Base-by-base conservation (phyloP, 2,329 filamentous ascomycete species). In the Ampelomyces quisqualis region DNA sequence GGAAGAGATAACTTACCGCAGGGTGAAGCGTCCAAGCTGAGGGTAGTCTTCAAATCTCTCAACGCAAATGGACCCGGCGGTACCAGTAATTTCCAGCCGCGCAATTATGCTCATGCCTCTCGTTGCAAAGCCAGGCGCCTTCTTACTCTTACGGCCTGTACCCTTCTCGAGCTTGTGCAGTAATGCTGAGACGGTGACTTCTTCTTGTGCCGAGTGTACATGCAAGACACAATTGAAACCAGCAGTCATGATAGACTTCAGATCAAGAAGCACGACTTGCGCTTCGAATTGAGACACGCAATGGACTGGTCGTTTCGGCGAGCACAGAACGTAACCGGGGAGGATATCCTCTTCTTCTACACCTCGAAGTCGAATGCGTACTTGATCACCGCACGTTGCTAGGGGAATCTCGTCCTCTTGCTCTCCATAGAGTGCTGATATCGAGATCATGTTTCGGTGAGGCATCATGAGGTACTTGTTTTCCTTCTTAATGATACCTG, bases 171-270 rank as follows among this genome's bases (percentile, higher is more conserved):
- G 76, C 73, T 91, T 95, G 75, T 98, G 93, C 54, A 98, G 74
- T 37, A 98, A 78, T 3, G 85, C 80, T 1, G 83, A 80, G 63
- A 98, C 95, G 0, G 91, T 96, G 43, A 98, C 89, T 71, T 98
- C 93, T 75, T 98, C 93, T 47, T 96, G 95, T 15, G 93, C 93
- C 4, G 91, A 90, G 72, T 98, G 93, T 15, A 98, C 88, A 73
- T 98, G 93, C 55, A 98, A 77, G 27, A 98, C 94, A 64, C 93
- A 98, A 75, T 96, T 96, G 76, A 95, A 98, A 37, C 93, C 93
- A 14, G 91, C 89, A 7, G 86, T 88, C 26, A 98, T 78, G 64
- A 98, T 98, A 60, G 77, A 90, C 81, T 95, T 96, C 51, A 98
- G 77, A 53, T 98, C 93, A 36, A 98, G 77, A 51, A 98, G 90